A percentile compares a stretch with the other conserved stretches of the same genome.
These are phyloP conservation scores for Dendrobium nobile DNA, from an alignment of 106 monocot species.

Conservation along the genomic window DNA sequence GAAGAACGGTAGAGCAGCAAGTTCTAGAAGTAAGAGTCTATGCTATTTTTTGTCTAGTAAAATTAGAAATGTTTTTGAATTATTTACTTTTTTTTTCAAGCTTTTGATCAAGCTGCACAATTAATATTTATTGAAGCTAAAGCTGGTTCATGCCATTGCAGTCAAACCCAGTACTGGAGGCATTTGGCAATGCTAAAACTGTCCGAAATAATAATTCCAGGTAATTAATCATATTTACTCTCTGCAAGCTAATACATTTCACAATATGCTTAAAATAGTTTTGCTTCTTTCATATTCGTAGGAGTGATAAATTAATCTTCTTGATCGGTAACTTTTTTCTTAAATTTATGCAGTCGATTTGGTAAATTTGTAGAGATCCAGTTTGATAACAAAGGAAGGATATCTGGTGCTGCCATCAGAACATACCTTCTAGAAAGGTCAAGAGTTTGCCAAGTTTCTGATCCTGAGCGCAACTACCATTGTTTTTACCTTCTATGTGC, in stretches of 20 bases:
- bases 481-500: constrained; percentile 89
- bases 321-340: neutral
- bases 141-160: constrained; percentile 23
- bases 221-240: constrained; percentile 19
- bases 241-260: neutral
- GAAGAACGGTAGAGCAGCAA: constrained; percentile 82
- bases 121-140: neutral
- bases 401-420: constrained; percentile 92
- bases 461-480: constrained; percentile 94
- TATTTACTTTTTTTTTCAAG: neutral
- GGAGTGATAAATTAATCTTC: neutral
- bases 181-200: constrained; percentile 99
- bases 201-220: constrained; percentile 99
- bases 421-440: constrained; percentile 97
- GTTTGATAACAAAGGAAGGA: constrained; percentile 87
- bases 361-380: constrained; percentile 98
- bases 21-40: constrained; percentile 70
- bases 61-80: neutral
- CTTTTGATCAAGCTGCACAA: neutral
- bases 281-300: neutral
- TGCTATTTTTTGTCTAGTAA: neutral
- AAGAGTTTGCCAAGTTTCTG: constrained; percentile 81
- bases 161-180: constrained; percentile 99
- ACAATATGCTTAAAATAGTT: constrained; percentile 1
- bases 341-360: constrained; percentile 56